phyloP scores from a whole-genome alignment of 2,329 filamentous ascomycete species.

The Penicillium sp. region DNA sequence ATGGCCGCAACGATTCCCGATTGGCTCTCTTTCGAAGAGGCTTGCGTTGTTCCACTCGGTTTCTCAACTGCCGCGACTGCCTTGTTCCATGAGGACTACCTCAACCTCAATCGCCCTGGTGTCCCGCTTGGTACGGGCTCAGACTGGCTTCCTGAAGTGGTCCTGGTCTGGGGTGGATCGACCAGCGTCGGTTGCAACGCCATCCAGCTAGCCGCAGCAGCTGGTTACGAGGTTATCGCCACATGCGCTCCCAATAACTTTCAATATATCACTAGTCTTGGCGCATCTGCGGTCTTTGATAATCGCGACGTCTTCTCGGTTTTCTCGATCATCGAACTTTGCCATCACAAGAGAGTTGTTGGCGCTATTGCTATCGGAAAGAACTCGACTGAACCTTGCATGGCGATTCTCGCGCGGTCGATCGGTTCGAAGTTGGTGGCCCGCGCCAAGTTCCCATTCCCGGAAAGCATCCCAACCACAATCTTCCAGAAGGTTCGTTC shows the following conservation, averaged over 20 bases:
- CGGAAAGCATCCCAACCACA: background rate
- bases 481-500: background rate
- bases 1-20: constrained; percentile 23
- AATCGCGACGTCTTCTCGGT: background rate
- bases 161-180: constrained; percentile 18
- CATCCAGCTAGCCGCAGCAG: constrained; percentile 9
- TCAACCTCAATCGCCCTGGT: constrained; percentile 15
- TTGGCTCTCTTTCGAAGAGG: constrained; percentile 23
- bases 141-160: background rate
- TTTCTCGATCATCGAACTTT: background rate
- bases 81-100: constrained; percentile 23
- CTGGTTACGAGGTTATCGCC: constrained; percentile 6
- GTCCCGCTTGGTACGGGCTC: background rate
- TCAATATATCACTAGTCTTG: background rate
- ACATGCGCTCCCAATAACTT: background rate
- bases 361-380: constrained; percentile 4
- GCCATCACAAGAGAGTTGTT: background rate
- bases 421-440: constrained; percentile 2
- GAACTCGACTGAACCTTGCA: constrained; percentile 3
- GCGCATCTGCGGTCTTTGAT: constrained; percentile 1
- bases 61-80: constrained; percentile 26
- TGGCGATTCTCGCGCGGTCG: background rate
- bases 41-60: constrained; percentile 26
- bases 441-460: background rate
- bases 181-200: constrained; percentile 12